These are phyloP conservation scores for Chenopodium berlandieri DNA, from an alignment of 148 eudicot genomes.

Conservation along the genomic window DNA sequence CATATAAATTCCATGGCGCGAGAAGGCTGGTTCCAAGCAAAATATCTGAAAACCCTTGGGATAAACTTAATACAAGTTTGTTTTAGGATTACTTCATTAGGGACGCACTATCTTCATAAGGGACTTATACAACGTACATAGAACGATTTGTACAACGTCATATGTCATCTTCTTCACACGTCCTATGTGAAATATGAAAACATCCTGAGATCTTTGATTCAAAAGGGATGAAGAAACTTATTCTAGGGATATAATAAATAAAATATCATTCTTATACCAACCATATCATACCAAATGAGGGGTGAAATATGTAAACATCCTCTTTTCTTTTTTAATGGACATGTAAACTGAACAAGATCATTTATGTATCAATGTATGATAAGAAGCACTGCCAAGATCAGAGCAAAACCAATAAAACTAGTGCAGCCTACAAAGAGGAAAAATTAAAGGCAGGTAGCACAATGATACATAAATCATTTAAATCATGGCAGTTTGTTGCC, in stretches of 20 bases:
- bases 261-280: neutral
- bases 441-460: constrained; percentile 11
- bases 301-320: neutral
- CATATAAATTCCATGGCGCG: no score
- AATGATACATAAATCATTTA: constrained; percentile 36
- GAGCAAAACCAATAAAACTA: neutral
- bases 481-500: neutral
- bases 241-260: no score
- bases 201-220: neutral
- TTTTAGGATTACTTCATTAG: no score
- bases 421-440: constrained; percentile 11
- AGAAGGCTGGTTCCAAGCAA: no score
- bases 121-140: no score
- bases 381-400: constrained; percentile 18
- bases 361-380: constrained; percentile 21
- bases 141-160: no score
- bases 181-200: no score
- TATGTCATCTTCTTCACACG: no score
- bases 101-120: no score
- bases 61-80: no score
- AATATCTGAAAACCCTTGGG: no score
- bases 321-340: neutral
- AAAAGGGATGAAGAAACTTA: neutral
- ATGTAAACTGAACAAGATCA: constrained; percentile 3
- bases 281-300: neutral